Evolutionary conservation across 257 asterid genomes (phyloP).

Genomic region (Rhazya stricta): DNA sequence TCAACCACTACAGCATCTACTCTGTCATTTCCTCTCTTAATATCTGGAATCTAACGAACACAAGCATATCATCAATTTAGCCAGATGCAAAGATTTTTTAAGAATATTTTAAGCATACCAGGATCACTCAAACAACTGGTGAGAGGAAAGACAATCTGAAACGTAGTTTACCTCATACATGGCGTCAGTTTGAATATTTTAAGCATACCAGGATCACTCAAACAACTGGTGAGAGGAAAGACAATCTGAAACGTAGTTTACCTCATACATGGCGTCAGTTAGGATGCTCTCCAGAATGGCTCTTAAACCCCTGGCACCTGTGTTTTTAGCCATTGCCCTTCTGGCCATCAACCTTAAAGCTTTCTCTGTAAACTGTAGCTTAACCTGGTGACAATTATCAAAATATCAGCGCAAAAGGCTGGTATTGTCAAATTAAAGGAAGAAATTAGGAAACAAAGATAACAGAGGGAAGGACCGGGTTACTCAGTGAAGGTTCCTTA

Average conservation of each 20-base stretch:
- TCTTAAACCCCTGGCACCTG: slow-evolving; percentile 96
- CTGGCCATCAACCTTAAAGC: slow-evolving; percentile 62
- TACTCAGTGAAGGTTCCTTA: slow-evolving; percentile 30
- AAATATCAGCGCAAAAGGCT: background rate
- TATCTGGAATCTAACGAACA: slow-evolving; percentile 65
- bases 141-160: background rate
- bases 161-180: slow-evolving; percentile 77
- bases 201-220: background rate
- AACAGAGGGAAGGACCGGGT: background rate
- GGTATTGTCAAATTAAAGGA: background rate
- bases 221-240: background rate
- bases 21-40: slow-evolving; percentile 49
- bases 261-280: slow-evolving; percentile 93
- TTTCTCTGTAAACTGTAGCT: slow-evolving; percentile 67
- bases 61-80: background rate
- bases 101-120: background rate
- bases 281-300: slow-evolving; percentile 74
- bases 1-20: slow-evolving; percentile 80
- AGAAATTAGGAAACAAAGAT: background rate
- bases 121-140: background rate
- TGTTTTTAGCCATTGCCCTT: slow-evolving; percentile 72
- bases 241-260: slow-evolving; percentile 22
- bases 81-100: background rate
- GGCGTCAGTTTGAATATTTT: slow-evolving; percentile 57
- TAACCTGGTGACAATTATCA: slow-evolving; percentile 44